phyloP scores from a whole-genome alignment of 2,329 filamentous ascomycete genomes.

The Ophiostoma piceae region DNA sequence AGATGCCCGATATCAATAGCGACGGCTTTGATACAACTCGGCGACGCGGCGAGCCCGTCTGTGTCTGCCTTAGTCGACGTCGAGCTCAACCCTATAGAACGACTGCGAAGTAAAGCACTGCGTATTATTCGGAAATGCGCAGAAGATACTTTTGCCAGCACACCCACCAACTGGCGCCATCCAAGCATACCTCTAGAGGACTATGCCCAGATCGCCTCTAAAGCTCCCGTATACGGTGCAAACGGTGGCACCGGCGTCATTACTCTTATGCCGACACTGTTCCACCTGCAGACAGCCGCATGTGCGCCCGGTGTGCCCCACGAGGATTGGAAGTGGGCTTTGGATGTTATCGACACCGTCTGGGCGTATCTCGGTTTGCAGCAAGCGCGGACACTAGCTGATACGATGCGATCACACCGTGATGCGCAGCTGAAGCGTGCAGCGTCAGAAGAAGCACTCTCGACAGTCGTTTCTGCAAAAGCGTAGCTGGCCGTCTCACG shows the following conservation, averaged over 20 bases:
- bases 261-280: slow-evolving; percentile 45
- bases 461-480: not conserved
- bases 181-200: slow-evolving; percentile 36
- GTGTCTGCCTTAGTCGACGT: not conserved
- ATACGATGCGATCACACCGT: slow-evolving; percentile 31
- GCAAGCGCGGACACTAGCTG: slow-evolving; percentile 43
- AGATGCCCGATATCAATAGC: slow-evolving; percentile 33
- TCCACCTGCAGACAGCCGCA: slow-evolving; percentile 44
- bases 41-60: not conserved
- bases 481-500: not conserved
- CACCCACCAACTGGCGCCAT: slow-evolving; percentile 49
- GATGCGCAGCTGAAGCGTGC: slow-evolving; percentile 23
- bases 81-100: not conserved
- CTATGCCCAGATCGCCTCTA: slow-evolving; percentile 35
- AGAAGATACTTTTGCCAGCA: slow-evolving; percentile 43
- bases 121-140: slow-evolving; percentile 38
- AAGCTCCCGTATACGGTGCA: slow-evolving; percentile 23
- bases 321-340: slow-evolving; percentile 42
- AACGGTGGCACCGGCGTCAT: slow-evolving; percentile 44
- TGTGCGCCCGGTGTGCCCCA: slow-evolving; percentile 44
- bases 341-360: slow-evolving; percentile 44
- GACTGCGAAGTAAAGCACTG: slow-evolving; percentile 30
- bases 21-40: slow-evolving; percentile 7
- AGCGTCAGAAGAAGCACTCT: not conserved
- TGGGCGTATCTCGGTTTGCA: slow-evolving; percentile 50